Conservation (phyloP, 345 rosid species). For the Eucalyptus viminalis region DNA sequence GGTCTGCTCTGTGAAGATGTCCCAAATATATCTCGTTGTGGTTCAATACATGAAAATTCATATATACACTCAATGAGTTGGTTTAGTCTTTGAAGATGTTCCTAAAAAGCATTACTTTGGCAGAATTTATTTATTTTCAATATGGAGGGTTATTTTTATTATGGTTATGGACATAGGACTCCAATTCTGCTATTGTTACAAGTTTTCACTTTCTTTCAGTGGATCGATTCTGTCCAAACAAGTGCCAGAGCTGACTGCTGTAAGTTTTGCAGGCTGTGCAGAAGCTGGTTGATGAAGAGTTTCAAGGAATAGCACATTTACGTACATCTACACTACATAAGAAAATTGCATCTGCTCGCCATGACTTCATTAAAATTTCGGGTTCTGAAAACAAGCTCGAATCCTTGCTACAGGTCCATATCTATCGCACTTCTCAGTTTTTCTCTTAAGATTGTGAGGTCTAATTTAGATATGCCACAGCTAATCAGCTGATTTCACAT, state of each 20-base stretch:
- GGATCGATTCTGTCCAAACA: not conserved
- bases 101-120: not conserved
- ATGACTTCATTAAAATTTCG: conserved; percentile 80
- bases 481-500: not conserved
- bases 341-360: conserved; percentile 86
- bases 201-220: not conserved
- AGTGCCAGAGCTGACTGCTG: not conserved
- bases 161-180: not conserved
- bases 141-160: not conserved
- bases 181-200: not conserved
- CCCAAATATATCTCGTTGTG: not conserved
- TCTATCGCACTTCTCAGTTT: not conserved
- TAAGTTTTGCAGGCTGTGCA: conserved; percentile 72
- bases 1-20: not conserved
- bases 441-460: not conserved
- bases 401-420: conserved; percentile 68
- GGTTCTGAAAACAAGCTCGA: conserved; percentile 94
- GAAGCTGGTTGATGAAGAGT: conserved; percentile 80
- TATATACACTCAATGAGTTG: not conserved
- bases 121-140: not conserved
- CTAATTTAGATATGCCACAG: not conserved
- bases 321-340: conserved; percentile 87
- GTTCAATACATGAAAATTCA: not conserved
- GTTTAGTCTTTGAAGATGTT: not conserved
- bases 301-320: conserved; percentile 80